A percentile compares a stretch with the other conserved stretches of the same genome.
Evolutionary conservation across 495 filamentous ascomycete genomes (phyloP).

Genomic region (Aspergillus bertholletiae): DNA sequence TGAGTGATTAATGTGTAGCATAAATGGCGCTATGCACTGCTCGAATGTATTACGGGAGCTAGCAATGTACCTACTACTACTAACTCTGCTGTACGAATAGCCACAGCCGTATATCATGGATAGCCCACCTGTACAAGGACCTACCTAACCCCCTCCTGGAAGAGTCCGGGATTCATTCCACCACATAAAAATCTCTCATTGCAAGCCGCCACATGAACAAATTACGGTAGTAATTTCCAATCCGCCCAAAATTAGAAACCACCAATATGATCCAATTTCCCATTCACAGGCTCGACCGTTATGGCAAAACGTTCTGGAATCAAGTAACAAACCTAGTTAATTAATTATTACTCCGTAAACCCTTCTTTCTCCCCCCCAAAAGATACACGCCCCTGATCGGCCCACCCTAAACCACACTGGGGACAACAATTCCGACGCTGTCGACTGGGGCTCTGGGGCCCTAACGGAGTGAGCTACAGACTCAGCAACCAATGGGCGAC

Average conservation of each 20-base stretch:
- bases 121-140: no score
- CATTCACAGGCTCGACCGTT: not conserved
- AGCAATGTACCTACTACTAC: no score
- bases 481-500: not conserved
- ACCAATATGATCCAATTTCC: no score
- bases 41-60: no score
- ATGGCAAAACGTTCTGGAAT: not conserved
- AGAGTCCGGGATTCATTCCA: not conserved
- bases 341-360: no score
- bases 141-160: no score
- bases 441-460: not conserved
- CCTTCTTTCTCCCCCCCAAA: not conserved
- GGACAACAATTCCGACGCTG: not conserved
- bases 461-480: not conserved
- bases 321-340: not conserved
- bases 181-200: not conserved
- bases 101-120: no score
- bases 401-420: constrained; percentile 4
- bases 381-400: not conserved
- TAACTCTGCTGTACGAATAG: no score
- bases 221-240: not conserved
- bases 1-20: constrained; percentile 6
- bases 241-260: not conserved
- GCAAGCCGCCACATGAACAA: not conserved
- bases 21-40: not conserved